Conservation (phyloP, 2,329 filamentous ascomycete genomes). For the Aaosphaeria arxii region DNA sequence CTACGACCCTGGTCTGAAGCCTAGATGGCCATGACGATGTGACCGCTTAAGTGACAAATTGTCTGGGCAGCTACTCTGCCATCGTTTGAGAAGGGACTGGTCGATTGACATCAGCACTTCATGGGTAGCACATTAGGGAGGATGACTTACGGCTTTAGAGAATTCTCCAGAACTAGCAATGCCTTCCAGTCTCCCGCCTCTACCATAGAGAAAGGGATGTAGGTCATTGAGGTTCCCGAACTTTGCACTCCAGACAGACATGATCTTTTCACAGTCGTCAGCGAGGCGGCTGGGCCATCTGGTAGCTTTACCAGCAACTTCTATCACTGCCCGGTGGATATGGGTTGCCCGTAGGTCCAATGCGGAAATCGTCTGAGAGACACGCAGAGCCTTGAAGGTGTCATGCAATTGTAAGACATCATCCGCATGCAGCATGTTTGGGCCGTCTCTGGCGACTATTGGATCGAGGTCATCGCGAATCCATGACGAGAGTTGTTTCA, state of each 20-base stretch:
- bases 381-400: constrained; percentile 28
- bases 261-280: constrained; percentile 44
- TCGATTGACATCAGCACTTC: not conserved
- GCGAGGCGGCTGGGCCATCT: constrained; percentile 46
- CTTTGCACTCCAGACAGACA: constrained; percentile 36
- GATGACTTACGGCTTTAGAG: constrained; percentile 33
- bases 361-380: constrained; percentile 23
- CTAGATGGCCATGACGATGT: constrained; percentile 39
- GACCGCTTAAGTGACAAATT: constrained; percentile 26
- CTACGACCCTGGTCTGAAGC: constrained; percentile 47
- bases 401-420: constrained; percentile 46
- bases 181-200: constrained; percentile 42
- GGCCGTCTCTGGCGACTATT: constrained; percentile 44
- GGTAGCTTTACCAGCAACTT: constrained; percentile 44
- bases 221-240: constrained; percentile 40
- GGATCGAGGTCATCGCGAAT: constrained; percentile 49
- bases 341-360: constrained; percentile 41
- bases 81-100: constrained; percentile 32
- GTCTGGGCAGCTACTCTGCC: constrained; percentile 29
- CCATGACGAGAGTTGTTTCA: constrained; percentile 40
- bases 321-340: constrained; percentile 45
- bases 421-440: constrained; percentile 41
- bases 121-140: not conserved
- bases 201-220: constrained; percentile 41
- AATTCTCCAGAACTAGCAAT: constrained; percentile 38